These are phyloP conservation scores for Mycocentrospora acerina DNA, from an alignment of 2,329 filamentous ascomycete species.

Conservation along the genomic window DNA sequence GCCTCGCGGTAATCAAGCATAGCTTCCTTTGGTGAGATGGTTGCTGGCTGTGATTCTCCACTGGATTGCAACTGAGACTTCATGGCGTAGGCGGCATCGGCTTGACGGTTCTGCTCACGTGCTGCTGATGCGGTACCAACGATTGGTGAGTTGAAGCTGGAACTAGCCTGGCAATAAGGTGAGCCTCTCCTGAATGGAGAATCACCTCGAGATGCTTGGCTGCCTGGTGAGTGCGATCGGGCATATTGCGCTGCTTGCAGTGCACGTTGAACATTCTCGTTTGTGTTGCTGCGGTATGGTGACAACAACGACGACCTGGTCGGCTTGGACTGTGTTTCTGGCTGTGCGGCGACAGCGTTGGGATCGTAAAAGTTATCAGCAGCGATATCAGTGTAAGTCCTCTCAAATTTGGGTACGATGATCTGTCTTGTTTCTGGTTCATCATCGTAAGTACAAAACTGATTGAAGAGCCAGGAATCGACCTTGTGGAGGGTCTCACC, in stretches of 20 bases:
- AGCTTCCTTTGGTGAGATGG: slow-evolving; percentile 93
- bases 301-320: slow-evolving; percentile 52
- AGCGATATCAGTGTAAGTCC: slow-evolving; percentile 84
- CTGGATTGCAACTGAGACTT: slow-evolving; percentile 42
- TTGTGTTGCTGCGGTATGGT: slow-evolving; percentile 47
- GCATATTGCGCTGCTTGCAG: slow-evolving; percentile 78
- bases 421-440: slow-evolving; percentile 53
- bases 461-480: slow-evolving; percentile 55
- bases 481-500: slow-evolving; percentile 53
- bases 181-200: slow-evolving; percentile 79
- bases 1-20: slow-evolving; percentile 79
- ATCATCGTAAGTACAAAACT: slow-evolving; percentile 67
- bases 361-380: slow-evolving; percentile 83
- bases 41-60: slow-evolving; percentile 61
- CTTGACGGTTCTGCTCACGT: slow-evolving; percentile 64
- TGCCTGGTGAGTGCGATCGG: slow-evolving; percentile 58
- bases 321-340: slow-evolving; percentile 48
- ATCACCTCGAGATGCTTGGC: slow-evolving; percentile 60
- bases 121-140: slow-evolving; percentile 60
- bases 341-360: slow-evolving; percentile 58
- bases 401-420: slow-evolving; percentile 70
- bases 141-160: slow-evolving; percentile 44
- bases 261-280: slow-evolving; percentile 67
- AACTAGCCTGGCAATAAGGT: slow-evolving; percentile 49
- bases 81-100: slow-evolving; percentile 54